Evolutionary conservation across 257 asterid genomes (phyloP).

Genomic region (Craterostigma plantagineum): DNA sequence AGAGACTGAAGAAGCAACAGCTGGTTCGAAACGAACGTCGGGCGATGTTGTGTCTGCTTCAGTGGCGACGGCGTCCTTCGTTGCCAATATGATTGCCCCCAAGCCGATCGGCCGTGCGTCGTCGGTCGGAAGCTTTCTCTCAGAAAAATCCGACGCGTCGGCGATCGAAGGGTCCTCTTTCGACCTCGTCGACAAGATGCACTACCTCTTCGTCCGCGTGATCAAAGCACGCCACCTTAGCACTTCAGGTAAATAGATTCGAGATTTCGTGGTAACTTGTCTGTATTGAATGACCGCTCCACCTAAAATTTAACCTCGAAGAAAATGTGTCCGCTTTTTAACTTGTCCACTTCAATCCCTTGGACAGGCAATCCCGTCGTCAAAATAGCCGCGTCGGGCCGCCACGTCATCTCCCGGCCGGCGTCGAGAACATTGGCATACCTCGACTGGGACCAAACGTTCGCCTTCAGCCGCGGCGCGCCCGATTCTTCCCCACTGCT

Average conservation of each 20-base stretch:
- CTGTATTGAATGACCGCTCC: no score
- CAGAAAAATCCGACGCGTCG: conserved; percentile 28
- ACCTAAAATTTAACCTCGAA: no score
- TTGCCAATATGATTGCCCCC: conserved; percentile 28
- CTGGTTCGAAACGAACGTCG: no score
- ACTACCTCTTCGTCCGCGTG: conserved; percentile 50
- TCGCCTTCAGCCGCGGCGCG: conserved; percentile 43
- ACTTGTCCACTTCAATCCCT: no score
- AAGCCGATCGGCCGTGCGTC: conserved; percentile 11
- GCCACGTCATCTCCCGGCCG: conserved; percentile 28
- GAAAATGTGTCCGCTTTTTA: no score
- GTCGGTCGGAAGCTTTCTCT: conserved; percentile 54
- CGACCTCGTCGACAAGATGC: conserved; percentile 89
- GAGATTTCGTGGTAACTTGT: no score
- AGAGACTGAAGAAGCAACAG: no score
- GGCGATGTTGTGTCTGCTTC: conserved; percentile 6
- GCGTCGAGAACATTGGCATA: conserved; percentile 31
- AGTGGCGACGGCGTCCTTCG: conserved; percentile 38
- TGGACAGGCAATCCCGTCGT: conserved; percentile 42
- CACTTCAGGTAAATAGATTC: no score
- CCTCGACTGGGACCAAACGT: conserved; percentile 76
- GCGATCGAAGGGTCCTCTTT: conserved; percentile 29
- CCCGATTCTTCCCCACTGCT: conserved; percentile 51
- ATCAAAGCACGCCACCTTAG: conserved; percentile 62
- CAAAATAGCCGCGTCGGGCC: conserved; percentile 37